Base-by-base conservation (phyloP, 202 grass and related monocot species). In the Musa balbisiana region DNA sequence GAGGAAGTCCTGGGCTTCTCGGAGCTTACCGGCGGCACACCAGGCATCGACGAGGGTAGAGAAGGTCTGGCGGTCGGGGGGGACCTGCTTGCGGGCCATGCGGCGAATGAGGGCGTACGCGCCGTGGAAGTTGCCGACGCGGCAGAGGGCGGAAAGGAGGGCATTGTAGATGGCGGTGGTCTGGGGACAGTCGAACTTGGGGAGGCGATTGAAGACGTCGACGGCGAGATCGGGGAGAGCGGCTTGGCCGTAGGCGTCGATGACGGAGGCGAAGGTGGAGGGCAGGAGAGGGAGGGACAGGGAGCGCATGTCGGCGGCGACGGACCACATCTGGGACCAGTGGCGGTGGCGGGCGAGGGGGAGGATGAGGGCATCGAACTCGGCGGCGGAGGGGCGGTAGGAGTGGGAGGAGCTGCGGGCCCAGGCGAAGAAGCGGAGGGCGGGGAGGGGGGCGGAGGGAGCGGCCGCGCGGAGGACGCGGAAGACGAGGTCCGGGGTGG, bases 1-100 rank as follows among this genome's bases (percentile, higher is more conserved):
- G 51, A 98, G 91, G 67, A 98, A 94, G 62, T 86, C 85, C 84
- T 98, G 91, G 55, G 91, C 91, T 79, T 94, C 95, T 68, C 85
- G 53, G 74, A 98, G 83, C 86, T 94, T 98, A 26, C 94, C 95
- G 29, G 90, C 82, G 4, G 91, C 84, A 55, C 94, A 98, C 94
- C 94, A 93, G 13, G 88, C 85, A 24, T 98, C 85, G 69, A 98
- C 94, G 74, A 98, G 88, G 74, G 85, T 85, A 76, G 90, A 83
- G 79, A 98, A 98, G 21, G 94, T 98, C 56, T 69, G 52, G 87
- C 85, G 67, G 84, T 77, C 75, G 13, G 75, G 75, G 21, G n/a
- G 8, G 11, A 77, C 75, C 29, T 52, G 20, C 75, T 66, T 77
- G 49, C 75, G 59, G 60, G 62, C 60, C 75, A 77, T 77, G 60